A percentile compares a stretch with the other conserved stretches of the same genome.
Conservation (phyloP, 371 early-diverging fungal species). For the Mucor velutinosus region DNA sequence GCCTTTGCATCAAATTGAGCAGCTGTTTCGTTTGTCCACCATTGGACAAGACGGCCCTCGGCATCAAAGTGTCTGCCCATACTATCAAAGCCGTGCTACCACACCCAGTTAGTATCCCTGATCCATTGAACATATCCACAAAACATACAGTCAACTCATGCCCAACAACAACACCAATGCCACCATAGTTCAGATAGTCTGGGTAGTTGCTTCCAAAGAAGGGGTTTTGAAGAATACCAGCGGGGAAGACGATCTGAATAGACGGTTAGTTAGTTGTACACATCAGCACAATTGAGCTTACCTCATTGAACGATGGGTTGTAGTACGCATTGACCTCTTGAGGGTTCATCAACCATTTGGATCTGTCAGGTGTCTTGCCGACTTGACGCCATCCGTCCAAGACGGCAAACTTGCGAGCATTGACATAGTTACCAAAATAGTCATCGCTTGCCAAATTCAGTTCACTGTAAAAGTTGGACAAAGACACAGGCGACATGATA, state of each 20-base stretch:
- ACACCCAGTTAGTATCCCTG: background rate
- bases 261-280: background rate
- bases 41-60: conserved; percentile 43
- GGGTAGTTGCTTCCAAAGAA: conserved; percentile 44
- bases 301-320: conserved; percentile 54
- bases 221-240: conserved; percentile 62
- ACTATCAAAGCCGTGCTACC: conserved; percentile 51
- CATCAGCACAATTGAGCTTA: background rate
- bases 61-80: conserved; percentile 58
- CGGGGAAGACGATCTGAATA: conserved; percentile 56
- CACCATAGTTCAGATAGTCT: conserved; percentile 63
- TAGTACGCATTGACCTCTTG: conserved; percentile 68
- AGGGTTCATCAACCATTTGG: conserved; percentile 58
- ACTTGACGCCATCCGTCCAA: conserved; percentile 33
- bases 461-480: conserved; percentile 49
- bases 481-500: conserved; percentile 45
- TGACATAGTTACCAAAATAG: conserved; percentile 55
- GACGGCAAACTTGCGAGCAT: conserved; percentile 27
- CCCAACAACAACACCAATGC: conserved; percentile 62
- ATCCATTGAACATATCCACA: background rate
- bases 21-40: conserved; percentile 64
- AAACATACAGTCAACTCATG: conserved; percentile 62
- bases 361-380: conserved; percentile 44
- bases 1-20: conserved; percentile 53
- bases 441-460: conserved; percentile 30